Evolutionary conservation across 805 yeast genomes (phyloP).

Genomic region (Sporopachydermia quercuum): DNA sequence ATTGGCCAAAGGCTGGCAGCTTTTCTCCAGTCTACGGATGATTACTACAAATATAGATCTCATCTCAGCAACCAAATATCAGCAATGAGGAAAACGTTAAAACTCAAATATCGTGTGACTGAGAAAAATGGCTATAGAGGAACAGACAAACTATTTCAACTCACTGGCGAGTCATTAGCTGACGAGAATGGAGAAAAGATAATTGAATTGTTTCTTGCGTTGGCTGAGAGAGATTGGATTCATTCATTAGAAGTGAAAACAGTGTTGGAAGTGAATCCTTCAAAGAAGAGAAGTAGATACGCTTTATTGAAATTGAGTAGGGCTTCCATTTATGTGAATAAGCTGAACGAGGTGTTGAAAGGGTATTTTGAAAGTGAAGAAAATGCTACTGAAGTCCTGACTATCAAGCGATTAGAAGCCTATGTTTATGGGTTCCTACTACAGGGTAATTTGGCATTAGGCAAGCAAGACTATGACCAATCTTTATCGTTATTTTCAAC

Average conservation of each 20-base stretch:
- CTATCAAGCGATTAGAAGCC: constrained; percentile 9
- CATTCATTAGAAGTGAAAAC: constrained; percentile 50
- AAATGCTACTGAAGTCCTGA: constrained; percentile 11
- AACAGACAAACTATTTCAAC: background rate
- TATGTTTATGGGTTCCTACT: constrained; percentile 22
- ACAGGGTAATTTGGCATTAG: constrained; percentile 14
- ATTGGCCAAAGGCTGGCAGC: constrained; percentile 5
- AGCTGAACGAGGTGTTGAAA: constrained; percentile 19
- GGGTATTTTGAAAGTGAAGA: background rate
- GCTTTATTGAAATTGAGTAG: constrained; percentile 54
- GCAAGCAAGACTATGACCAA: background rate
- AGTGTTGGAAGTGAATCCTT: constrained; percentile 36
- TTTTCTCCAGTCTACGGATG: constrained; percentile 2
- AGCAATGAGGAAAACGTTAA: background rate
- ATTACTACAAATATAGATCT: background rate
- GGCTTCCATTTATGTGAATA: constrained; percentile 31
- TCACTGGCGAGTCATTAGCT: constrained; percentile 1
- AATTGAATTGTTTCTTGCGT: constrained; percentile 44
- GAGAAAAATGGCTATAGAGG: background rate
- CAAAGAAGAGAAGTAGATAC: constrained; percentile 32
- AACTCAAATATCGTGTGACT: background rate
- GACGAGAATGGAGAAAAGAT: constrained; percentile 20
- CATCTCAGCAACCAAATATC: background rate
- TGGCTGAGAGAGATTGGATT: constrained; percentile 67
- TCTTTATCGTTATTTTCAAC: background rate